Evolutionary conservation across 1,139 yeast species (phyloP), one percentile per base, ranked within the genome.

Genomic region (Candida sp.): DNA sequence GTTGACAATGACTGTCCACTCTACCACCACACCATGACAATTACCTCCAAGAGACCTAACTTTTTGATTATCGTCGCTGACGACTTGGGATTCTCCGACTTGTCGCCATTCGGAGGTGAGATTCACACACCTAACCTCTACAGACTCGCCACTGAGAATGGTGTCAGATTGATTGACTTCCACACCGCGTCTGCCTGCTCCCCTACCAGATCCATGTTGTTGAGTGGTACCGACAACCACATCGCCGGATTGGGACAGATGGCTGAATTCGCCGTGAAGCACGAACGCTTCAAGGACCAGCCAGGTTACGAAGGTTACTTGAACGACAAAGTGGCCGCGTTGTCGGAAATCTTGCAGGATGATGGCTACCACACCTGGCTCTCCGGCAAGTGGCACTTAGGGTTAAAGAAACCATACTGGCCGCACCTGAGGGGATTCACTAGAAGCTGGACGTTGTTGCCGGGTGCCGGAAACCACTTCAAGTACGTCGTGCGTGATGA

Each of bases 131-230:
- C 88, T 1, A 79, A 81, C 55, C 68, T 84, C 32, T 64, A 75
- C 31, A 69, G 61, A 46, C 61, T 84, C 30, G 83, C 85, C 2
- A 46, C 42, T 17, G 50, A 61, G 6, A 60, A 60, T 9, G 86
- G 87, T 6, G 60, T 74, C 12, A 63, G 83, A 39, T 74, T 83
- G 55, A 81, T 86, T 26, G 84, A 83, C 56, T 83, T 81, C 64
- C 87, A 84, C 54, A 80, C 88, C 3, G 88, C 88, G 3, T 77
- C 87, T 1, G 87, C 88, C 3, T 84, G 88, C 57, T 82, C 87
- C 2, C 88, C 88, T 3, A 84, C 88, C 0, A 67, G 88, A 53
- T 82, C 87, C 8, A 84, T 84, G 85, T 68, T 84, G n/a, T n/a
- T n/a, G n/a, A n/a, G 85, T 2, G 88, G 88, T 2, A 83, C 86